A percentile compares a stretch with the other conserved stretches of the same genome.
These are phyloP conservation scores for Berberis vulgaris DNA, from an alignment of 164 flowering plant genomes.

Conservation along the genomic window DNA sequence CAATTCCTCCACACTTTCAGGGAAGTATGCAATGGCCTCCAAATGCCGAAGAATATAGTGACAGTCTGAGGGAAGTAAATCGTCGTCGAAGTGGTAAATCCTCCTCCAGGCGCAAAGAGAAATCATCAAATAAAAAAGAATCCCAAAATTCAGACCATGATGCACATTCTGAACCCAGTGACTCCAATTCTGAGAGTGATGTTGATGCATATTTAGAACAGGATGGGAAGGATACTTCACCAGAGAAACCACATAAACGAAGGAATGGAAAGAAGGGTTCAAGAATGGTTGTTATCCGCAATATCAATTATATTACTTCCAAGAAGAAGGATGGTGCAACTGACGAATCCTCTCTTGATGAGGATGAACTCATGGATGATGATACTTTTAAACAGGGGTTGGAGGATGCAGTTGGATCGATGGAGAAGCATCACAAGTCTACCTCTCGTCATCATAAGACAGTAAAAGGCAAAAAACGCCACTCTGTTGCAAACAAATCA, in stretches of 20 bases:
- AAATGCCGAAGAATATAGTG: slow-evolving; percentile 31
- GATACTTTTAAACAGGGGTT: slow-evolving; percentile 57
- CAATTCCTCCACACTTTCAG: slow-evolving; percentile 48
- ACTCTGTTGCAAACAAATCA: slow-evolving; percentile 10
- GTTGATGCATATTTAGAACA: slow-evolving; percentile 25
- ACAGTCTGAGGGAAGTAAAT: slow-evolving; percentile 20
- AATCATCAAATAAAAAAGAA: slow-evolving; percentile 22
- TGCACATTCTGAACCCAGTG: slow-evolving; percentile 28
- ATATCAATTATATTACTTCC: slow-evolving; percentile 77
- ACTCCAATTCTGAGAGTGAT: slow-evolving; percentile 42
- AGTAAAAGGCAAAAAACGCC: slow-evolving; percentile 27
- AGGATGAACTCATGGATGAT: slow-evolving; percentile 47
- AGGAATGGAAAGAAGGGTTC: slow-evolving; percentile 59
- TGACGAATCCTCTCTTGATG: slow-evolving; percentile 42
- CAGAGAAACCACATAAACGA: slow-evolving; percentile 22
- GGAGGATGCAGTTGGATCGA: slow-evolving; percentile 64
- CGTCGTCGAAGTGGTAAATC: slow-evolving; percentile 26
- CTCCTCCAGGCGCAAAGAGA: slow-evolving; percentile 36
- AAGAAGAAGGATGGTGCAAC: slow-evolving; percentile 37
- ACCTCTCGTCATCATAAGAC: slow-evolving; percentile 34
- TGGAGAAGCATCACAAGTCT: slow-evolving; percentile 47
- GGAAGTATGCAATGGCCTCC: slow-evolving; percentile 60
- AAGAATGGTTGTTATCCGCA: slow-evolving; percentile 78
- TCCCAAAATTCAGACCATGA: slow-evolving; percentile 38
- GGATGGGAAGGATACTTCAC: slow-evolving; percentile 25